Base-by-base conservation (phyloP, 1,284 basidiomycete species). In the Sanghuangporus sanghuang region DNA sequence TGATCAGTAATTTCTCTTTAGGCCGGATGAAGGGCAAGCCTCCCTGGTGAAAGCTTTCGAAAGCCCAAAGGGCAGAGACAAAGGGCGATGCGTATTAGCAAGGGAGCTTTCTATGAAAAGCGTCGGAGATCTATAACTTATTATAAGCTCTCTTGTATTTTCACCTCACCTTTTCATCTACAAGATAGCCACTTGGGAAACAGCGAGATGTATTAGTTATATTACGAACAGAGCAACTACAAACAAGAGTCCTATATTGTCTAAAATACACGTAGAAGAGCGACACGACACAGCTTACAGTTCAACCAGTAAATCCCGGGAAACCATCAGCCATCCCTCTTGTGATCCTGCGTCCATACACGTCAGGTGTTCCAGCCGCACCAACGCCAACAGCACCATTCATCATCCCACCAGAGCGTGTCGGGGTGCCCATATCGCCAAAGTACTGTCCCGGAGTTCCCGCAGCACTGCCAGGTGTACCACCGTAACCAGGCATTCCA, bases 1-100 rank as follows among this genome's bases (percentile, higher is more conserved):
- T 58, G 7, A 58, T 38, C 54, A 18, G 27, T 52, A 46, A 54
- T 16, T 39, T 57, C 53, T 35, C 2, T 42, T 5, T 67, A 93
- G 90, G 90, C 85, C 79, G 49, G 93, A 95, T 72, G 92, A 96
- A 59, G 85, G 86, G 2, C 89, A 94, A 70, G 87, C 85, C 14
- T 85, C 86, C 0, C 82, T 93, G 5, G 76, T 87, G 23, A 87
- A 85, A 69, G 89, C 87, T 3, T 95, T 95, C 70, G 81, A 85
- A 67, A 82, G 76, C 54, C 84, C 80, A 0, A 84, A 84, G 64
- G 90, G 85, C 46, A 79, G 79, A 69, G 91, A 86, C 69, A 90
- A 85, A 76, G 90, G 81, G 73, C 84, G 86, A 57, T 90, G 78
- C 78, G 75, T 75, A 0, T 80, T 92, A 4, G 72, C 87, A 64